phyloP scores from a whole-genome alignment of 1,284 basidiomycete species.

The Prillingera fragicola region DNA sequence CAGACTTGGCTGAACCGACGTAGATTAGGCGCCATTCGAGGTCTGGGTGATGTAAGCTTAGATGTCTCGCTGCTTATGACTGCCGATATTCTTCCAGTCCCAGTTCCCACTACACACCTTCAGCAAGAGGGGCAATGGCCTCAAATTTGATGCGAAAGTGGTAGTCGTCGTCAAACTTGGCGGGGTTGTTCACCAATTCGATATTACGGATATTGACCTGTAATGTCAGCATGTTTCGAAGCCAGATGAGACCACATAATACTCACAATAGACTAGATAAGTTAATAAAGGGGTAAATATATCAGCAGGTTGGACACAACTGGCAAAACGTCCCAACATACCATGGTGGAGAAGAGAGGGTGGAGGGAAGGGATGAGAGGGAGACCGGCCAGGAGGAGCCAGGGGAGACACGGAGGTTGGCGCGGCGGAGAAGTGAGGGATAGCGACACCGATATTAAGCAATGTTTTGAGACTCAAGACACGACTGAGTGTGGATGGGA shows the following conservation, averaged over 20 bases:
- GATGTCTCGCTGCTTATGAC: background rate
- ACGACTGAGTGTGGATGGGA: too few species aligned
- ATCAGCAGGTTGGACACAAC: background rate
- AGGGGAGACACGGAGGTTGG: background rate
- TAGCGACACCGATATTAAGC: too few species aligned
- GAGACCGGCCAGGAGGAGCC: background rate
- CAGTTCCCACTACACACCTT: constrained; percentile 56
- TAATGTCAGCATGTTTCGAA: constrained; percentile 3
- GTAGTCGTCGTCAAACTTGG: constrained; percentile 84
- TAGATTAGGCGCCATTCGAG: constrained; percentile 97
- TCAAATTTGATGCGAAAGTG: constrained; percentile 96
- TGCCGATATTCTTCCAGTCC: background rate
- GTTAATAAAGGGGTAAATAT: background rate
- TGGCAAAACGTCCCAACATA: background rate
- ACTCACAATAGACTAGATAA: constrained; percentile 40
- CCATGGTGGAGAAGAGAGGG: background rate
- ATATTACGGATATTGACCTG: constrained; percentile 52
- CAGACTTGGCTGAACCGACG: constrained; percentile 87
- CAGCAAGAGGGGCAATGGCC: constrained; percentile 85
- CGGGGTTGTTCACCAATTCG: constrained; percentile 86
- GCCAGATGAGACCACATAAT: background rate
- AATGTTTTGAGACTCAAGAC: too few species aligned
- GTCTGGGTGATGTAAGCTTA: constrained; percentile 57
- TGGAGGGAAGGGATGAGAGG: too few species aligned
- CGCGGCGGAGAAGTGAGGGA: too few species aligned